phyloP scores from a whole-genome alignment of 805 yeast genomes.

The Nematodospora valgi region DNA sequence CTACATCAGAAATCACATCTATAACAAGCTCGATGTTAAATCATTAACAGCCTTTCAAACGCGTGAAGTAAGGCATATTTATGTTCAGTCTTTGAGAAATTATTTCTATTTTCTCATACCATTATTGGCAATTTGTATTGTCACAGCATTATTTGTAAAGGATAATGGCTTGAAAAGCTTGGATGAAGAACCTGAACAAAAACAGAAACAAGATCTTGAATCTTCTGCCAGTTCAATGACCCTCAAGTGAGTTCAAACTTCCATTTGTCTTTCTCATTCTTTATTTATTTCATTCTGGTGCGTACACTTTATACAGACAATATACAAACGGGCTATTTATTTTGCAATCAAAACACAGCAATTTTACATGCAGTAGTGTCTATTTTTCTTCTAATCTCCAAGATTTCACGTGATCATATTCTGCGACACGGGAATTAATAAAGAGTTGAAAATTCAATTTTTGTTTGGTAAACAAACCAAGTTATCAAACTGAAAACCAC shows the following conservation, averaged over 20 bases:
- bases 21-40: constrained; percentile 18
- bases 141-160: constrained; percentile 24
- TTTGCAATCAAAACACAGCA: no score
- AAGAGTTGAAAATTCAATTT: background rate
- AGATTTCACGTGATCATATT: background rate
- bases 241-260: background rate
- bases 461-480: constrained; percentile 2
- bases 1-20: constrained; percentile 23
- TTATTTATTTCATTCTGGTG: background rate
- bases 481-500: no score
- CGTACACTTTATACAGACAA: background rate
- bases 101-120: constrained; percentile 35
- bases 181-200: constrained; percentile 21
- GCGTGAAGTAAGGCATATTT: constrained; percentile 22
- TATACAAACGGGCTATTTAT: no score
- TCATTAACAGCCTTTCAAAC: constrained; percentile 16
- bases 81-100: constrained; percentile 27
- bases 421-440: background rate
- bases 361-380: no score
- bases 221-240: constrained; percentile 4
- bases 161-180: constrained; percentile 36
- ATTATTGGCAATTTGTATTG: constrained; percentile 27
- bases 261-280: background rate
- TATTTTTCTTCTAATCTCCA: background rate
- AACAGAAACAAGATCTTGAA: constrained; percentile 5